Evolutionary conservation across 2,329 filamentous ascomycete species (phyloP).

Genomic region (Botrytis aclada): DNA sequence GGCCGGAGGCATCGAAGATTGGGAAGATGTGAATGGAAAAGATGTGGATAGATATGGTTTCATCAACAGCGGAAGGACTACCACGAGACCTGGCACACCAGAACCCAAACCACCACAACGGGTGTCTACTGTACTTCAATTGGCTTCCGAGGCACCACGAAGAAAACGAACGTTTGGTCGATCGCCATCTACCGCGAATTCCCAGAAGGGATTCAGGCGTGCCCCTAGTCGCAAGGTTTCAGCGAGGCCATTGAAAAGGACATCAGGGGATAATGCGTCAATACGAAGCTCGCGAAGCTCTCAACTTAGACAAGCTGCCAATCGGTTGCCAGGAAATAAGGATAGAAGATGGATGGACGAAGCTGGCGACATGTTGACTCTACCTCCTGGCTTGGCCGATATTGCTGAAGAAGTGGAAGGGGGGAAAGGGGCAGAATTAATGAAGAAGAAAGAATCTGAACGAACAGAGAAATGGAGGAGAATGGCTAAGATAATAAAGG

Average conservation of each 20-base stretch:
- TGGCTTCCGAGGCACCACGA: slow-evolving; percentile 36
- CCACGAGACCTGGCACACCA: slow-evolving; percentile 41
- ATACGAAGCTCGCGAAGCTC: slow-evolving; percentile 51
- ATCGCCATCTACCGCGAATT: slow-evolving; percentile 30
- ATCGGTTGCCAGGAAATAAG: slow-evolving; percentile 58
- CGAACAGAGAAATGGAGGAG: slow-evolving; percentile 65
- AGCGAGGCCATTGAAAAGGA: slow-evolving; percentile 53
- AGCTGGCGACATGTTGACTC: slow-evolving; percentile 64
- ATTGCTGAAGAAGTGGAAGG: slow-evolving; percentile 54
- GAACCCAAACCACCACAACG: slow-evolving; percentile 35
- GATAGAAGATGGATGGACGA: slow-evolving; percentile 61
- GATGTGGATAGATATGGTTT: slow-evolving; percentile 69
- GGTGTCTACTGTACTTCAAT: slow-evolving; percentile 35
- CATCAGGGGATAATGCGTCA: slow-evolving; percentile 41
- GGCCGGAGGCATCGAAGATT: slow-evolving; percentile 62
- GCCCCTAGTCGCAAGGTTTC: slow-evolving; percentile 55
- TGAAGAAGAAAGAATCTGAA: slow-evolving; percentile 61
- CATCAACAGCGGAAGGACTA: slow-evolving; percentile 48
- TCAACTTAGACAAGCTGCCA: slow-evolving; percentile 53
- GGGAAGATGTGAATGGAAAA: slow-evolving; percentile 59
- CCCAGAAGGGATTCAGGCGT: slow-evolving; percentile 32
- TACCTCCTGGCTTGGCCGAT: slow-evolving; percentile 55
- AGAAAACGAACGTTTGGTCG: slow-evolving; percentile 34
- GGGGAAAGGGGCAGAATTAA: slow-evolving; percentile 51
- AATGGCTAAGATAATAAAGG: slow-evolving; percentile 59